phyloP scores from a whole-genome alignment of 495 filamentous ascomycete genomes.

The Evansstolkia leycettana region DNA sequence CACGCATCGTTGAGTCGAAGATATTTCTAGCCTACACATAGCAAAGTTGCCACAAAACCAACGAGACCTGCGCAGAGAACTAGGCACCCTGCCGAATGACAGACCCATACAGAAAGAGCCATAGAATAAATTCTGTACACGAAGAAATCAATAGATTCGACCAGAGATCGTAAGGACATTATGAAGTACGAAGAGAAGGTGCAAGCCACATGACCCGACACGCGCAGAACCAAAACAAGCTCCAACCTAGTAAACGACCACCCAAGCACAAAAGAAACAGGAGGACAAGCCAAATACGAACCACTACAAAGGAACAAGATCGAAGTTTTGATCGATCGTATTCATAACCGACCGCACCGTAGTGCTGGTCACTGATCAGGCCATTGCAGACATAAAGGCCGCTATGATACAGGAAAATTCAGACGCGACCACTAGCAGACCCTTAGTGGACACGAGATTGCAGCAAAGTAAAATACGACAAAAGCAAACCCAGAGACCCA shows the following conservation, averaged over 20 bases:
- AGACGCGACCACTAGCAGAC: constrained; percentile 33
- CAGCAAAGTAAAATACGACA: constrained; percentile 27
- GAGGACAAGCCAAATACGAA: no score
- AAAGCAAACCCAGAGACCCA: constrained; percentile 40
- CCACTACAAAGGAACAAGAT: neutral
- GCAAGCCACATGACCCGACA: no score
- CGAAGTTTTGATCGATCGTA: constrained; percentile 22
- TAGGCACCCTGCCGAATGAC: no score
- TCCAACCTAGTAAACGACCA: no score
- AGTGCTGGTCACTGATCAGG: constrained; percentile 17
- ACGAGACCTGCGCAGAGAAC: no score
- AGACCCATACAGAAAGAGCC: no score
- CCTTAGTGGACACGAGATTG: constrained; percentile 30
- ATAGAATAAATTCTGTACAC: neutral
- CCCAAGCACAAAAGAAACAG: no score
- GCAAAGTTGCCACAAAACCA: no score
- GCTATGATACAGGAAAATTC: constrained; percentile 38
- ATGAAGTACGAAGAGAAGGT: no score
- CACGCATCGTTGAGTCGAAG: no score
- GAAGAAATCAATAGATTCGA: neutral
- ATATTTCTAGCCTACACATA: no score
- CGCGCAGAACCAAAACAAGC: no score
- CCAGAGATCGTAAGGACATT: neutral
- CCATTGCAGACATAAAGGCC: constrained; percentile 30
- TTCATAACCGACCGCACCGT: constrained; percentile 29